Evolutionary conservation across 257 asterid species (phyloP).

Genomic region (Solanum paucissectum): DNA sequence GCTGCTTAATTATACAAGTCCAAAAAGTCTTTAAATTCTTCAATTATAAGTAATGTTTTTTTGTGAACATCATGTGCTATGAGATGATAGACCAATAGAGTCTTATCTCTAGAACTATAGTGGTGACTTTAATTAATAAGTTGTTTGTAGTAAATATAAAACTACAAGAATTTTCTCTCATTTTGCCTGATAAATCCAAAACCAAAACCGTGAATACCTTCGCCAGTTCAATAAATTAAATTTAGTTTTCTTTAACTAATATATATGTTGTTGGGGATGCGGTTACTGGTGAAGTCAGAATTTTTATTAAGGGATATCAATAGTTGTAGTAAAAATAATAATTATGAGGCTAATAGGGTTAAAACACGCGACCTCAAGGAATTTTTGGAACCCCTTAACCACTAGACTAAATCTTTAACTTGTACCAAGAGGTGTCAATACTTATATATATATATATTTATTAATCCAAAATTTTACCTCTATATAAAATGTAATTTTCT

Average conservation of each 20-base stretch:
- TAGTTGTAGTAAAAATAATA: not conserved
- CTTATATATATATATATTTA: not conserved
- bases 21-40: not conserved
- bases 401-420: not conserved
- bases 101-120: not conserved
- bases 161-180: constrained; percentile 1
- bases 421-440: not conserved
- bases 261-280: not conserved
- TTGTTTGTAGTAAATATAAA: constrained; percentile 1
- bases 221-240: not conserved
- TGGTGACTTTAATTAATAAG: not conserved
- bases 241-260: not conserved
- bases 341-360: not conserved
- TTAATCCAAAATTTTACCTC: not conserved
- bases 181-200: constrained; percentile 26
- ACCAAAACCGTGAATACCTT: constrained; percentile 4
- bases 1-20: not conserved
- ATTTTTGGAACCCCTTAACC: not conserved
- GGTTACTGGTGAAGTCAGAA: too few species aligned
- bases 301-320: not conserved
- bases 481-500: not conserved
- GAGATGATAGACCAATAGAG: constrained; percentile 1
- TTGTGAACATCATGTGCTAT: not conserved
- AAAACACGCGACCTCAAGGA: not conserved
- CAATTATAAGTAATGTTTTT: not conserved